Percentiles rank a stretch among this genome's conserved stretches.
phyloP scores from a whole-genome alignment of 805 yeast genomes.

The Monosporozyma servazzii region DNA sequence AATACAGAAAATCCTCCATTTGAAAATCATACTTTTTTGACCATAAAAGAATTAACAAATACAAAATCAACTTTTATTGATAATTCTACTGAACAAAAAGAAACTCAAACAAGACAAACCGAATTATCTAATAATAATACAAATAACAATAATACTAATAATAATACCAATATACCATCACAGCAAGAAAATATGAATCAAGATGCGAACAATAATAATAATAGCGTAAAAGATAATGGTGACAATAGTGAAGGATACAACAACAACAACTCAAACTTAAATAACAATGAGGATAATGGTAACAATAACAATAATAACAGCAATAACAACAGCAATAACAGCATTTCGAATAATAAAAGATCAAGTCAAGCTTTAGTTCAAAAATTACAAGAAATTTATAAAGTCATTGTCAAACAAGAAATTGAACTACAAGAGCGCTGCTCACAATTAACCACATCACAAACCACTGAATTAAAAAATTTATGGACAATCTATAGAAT shows the following conservation, averaged over 20 bases:
- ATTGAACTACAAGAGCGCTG: conserved; percentile 64
- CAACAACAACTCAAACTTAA: conserved; percentile 3
- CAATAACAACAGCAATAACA: conserved; percentile 15
- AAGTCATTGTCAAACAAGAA: conserved; percentile 57
- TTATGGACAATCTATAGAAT: conserved; percentile 65
- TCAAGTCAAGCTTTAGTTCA: conserved; percentile 47
- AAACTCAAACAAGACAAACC: neutral
- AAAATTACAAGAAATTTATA: conserved; percentile 66
- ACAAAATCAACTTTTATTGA: neutral
- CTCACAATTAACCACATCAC: conserved; percentile 48
- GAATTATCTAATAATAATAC: neutral
- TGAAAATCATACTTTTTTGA: conserved; percentile 1
- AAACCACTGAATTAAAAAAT: conserved; percentile 48
- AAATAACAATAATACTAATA: neutral
- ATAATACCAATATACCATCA: neutral
- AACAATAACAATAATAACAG: conserved; percentile 9
- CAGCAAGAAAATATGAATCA: conserved; percentile 1
- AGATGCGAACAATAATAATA: conserved; percentile 1
- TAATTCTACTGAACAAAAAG: neutral
- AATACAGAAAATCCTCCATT: neutral
- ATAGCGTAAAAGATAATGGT: conserved; percentile 4
- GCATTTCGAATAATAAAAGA: conserved; percentile 15
- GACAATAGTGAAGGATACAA: conserved; percentile 2
- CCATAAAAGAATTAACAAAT: conserved; percentile 1
- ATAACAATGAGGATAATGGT: conserved; percentile 7